Conservation (phyloP, 306 rosid genomes). For the Lathyrus sativus region DNA sequence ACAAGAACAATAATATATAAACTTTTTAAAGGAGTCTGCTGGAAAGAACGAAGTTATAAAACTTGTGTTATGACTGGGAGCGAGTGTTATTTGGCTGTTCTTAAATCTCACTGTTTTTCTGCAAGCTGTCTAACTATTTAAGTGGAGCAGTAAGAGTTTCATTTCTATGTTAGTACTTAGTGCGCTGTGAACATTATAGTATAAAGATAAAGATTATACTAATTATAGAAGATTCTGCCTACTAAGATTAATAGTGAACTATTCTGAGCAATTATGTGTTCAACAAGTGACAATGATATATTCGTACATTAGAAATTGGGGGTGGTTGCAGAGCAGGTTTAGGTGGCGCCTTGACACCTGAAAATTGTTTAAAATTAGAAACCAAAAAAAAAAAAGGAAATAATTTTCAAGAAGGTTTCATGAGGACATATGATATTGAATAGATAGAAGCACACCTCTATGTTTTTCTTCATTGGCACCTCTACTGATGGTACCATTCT, state of each 20-base stretch:
- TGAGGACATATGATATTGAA: conserved; percentile 29
- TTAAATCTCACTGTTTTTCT: conserved; percentile 6
- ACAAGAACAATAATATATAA: conserved; percentile 17
- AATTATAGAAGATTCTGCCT: conserved; percentile 8
- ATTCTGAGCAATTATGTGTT: conserved; percentile 23
- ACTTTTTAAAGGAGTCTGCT: conserved; percentile 28
- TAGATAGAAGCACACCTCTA: conserved; percentile 50
- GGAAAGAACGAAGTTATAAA: conserved; percentile 1
- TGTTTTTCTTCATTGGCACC: conserved; percentile 36
- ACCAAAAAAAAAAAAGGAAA: conserved; percentile 22
- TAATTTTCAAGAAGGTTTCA: conserved; percentile 24
- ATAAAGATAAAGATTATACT: conserved; percentile 10
- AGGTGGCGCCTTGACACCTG: conserved; percentile 58
- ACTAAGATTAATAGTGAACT: conserved; percentile 21
- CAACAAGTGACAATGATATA: conserved; percentile 37
- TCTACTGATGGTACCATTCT: conserved; percentile 43
- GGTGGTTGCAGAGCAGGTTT: conserved; percentile 44
- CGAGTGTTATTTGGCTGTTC: conserved; percentile 8
- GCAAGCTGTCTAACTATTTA: background rate
- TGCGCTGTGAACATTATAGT: conserved; percentile 9
- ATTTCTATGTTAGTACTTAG: conserved; percentile 16
- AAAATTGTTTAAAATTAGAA: conserved; percentile 32
- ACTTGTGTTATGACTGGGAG: conserved; percentile 4
- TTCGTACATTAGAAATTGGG: conserved; percentile 56
- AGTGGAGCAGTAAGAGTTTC: conserved; percentile 1